Base-by-base conservation (phyloP, 1,284 basidiomycete genomes). In the Farysia itapuensis region DNA sequence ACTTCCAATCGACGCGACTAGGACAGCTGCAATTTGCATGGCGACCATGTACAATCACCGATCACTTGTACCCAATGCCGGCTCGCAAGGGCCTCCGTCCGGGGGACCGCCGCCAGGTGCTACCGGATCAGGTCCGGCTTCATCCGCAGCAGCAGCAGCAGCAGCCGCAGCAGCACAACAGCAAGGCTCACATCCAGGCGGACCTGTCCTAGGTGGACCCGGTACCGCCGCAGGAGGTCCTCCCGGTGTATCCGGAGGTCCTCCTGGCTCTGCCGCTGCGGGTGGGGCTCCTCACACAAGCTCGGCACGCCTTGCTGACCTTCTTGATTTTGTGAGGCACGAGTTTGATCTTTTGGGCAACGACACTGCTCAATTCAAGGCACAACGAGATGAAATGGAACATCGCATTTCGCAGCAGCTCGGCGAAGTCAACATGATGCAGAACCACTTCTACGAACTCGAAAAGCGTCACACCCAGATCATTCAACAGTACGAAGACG, bases 351-450 rank as follows among this genome's bases (percentile, higher is more conserved):
- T 81, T 39, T 80, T 93, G 50, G 81, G 84, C 13, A 81, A 82
- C 50, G 91, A 95, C 75, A 80, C 87, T 39, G 80, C 79, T 16
- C 73, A 83, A 21, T 81, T 89, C 70, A 84, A 89, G 57, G 81
- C 79, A 25, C 89, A 94, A 79, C 81, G 89, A 44, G 92, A 95
- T 70, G 92, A 96, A 56, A 89, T 87, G 77, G 92, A 96, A 77
- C 81, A 82, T 14, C 90, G 92, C 81, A 82, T 71, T 21, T 47
- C 66, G 4, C 59, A 66, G 35, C 68, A 71, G 44, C 44, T 66
- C 25, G 64, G 53, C 44, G 68, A 71, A 43, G 66, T 71, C 38
- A 52, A 46, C 39, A 53, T 68, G 44, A 71, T 71, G 63, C 67
- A 70, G 43, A 70, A 87, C 70, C 83, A 84, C 35, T 81, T 89